Evolutionary conservation across 169 alveolate genomes (phyloP).

Genomic region (Eimeria tenella): DNA sequence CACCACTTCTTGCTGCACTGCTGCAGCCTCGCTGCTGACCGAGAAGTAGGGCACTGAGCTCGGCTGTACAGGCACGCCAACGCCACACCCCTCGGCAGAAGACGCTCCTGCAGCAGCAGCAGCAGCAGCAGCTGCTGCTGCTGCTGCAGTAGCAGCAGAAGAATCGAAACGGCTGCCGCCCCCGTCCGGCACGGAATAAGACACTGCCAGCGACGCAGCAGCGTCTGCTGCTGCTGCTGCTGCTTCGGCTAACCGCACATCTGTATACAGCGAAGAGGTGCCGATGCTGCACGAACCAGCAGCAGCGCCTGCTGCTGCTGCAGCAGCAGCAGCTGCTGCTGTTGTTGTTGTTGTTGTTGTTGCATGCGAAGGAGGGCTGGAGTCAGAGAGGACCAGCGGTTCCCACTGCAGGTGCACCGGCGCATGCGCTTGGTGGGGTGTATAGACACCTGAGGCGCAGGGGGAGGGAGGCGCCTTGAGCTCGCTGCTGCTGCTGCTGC

Average conservation of each 20-base stretch:
- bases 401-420: slow-evolving; percentile 10
- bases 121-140: slow-evolving; percentile 29
- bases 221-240: slow-evolving; percentile 3
- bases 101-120: slow-evolving; percentile 2
- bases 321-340: neutral
- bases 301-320: neutral
- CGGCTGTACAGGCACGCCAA: slow-evolving; percentile 10
- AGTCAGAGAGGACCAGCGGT: neutral
- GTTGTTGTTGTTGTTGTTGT: neutral
- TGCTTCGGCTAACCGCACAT: neutral
- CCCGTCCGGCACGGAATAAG: neutral
- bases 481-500: neutral
- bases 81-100: neutral
- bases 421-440: neutral
- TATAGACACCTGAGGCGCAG: neutral
- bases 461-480: neutral
- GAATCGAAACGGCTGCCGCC: neutral
- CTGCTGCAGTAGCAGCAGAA: neutral
- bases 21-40: slow-evolving; percentile 32
- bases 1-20: slow-evolving; percentile 27
- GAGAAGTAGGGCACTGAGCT: slow-evolving; percentile 17
- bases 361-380: neutral
- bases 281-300: neutral
- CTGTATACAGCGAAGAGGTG: neutral
- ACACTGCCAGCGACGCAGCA: neutral